A percentile compares a stretch with the other conserved stretches of the same genome.
Evolutionary conservation across 73 alveolate species (phyloP).

Genomic region (Symbiodinium natans): DNA sequence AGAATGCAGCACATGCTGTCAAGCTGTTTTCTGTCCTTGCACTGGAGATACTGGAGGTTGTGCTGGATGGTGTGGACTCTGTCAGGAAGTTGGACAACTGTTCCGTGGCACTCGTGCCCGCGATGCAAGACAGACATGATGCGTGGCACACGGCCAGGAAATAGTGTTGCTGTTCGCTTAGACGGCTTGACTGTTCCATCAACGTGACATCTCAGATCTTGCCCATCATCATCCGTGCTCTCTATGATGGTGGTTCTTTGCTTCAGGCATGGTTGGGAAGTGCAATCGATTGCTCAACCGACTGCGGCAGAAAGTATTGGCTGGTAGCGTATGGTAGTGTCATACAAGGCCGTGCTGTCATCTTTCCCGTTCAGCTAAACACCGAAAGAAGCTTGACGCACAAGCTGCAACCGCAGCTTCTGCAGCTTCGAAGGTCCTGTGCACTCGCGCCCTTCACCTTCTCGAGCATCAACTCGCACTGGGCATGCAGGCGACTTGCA

Average conservation of each 20-base stretch:
- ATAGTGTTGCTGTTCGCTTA: too few relatives aligned
- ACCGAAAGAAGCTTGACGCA: too few relatives aligned
- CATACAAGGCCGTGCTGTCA: too few relatives aligned
- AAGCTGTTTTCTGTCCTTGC: background rate
- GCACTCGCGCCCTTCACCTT: constrained; percentile 68
- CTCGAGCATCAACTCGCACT: constrained; percentile 48
- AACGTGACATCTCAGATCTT: constrained; percentile 36
- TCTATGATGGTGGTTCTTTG: constrained; percentile 59
- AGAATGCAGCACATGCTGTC: background rate
- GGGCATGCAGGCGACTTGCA: constrained; percentile 31
- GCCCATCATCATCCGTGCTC: constrained; percentile 62
- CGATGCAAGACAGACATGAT: background rate
- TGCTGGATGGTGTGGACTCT: constrained; percentile 49
- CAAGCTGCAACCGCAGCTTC: too few relatives aligned
- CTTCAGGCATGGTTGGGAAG: constrained; percentile 19
- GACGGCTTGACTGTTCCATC: too few relatives aligned
- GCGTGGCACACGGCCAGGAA: too few relatives aligned
- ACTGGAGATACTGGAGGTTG: too few relatives aligned
- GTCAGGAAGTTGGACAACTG: background rate
- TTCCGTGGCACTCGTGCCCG: background rate
- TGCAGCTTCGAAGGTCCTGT: constrained; percentile 46
- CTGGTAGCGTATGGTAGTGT: too few relatives aligned
- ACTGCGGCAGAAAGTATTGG: too few relatives aligned
- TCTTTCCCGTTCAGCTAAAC: too few relatives aligned
- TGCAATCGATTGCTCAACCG: background rate